Conservation (phyloP, 495 filamentous ascomycete genomes). For the Sporormia fimetaria region DNA sequence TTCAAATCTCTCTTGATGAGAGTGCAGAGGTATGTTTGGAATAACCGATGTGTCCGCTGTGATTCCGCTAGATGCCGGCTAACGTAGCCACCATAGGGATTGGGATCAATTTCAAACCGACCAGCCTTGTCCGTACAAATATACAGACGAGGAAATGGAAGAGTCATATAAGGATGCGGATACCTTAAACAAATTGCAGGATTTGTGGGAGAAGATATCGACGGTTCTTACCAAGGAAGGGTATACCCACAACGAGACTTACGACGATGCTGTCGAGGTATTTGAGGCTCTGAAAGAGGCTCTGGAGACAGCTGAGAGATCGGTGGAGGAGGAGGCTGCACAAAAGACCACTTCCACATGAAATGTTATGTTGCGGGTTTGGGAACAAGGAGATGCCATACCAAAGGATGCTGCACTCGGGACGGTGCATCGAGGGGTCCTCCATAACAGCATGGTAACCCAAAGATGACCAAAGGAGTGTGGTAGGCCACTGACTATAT, state of each 20-base stretch:
- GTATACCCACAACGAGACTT: conserved; percentile 11
- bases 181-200: conserved; percentile 11
- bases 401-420: no score
- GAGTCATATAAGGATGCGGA: conserved; percentile 5
- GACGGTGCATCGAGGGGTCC: no score
- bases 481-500: no score
- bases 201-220: conserved; percentile 8
- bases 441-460: no score
- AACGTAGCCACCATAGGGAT: conserved; percentile 18
- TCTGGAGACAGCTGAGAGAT: no score
- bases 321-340: no score
- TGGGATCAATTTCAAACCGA: conserved; percentile 10
- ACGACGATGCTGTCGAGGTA: conserved; percentile 1
- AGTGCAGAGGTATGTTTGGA: conserved; percentile 14
- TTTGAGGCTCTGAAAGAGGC: conserved; percentile 3
- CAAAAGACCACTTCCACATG: no score
- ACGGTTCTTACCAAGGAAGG: conserved; percentile 9
- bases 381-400: no score
- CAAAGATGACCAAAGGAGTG: no score
- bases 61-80: no score
- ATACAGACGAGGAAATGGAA: conserved; percentile 6
- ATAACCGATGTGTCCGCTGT: no score
- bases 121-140: conserved; percentile 15
- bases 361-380: no score
- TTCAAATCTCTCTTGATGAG: conserved; percentile 14